Evolutionary conservation across 768 basidiomycete genomes (phyloP), one percentile per base, ranked within the genome.

Genomic region (Suillus luteus): DNA sequence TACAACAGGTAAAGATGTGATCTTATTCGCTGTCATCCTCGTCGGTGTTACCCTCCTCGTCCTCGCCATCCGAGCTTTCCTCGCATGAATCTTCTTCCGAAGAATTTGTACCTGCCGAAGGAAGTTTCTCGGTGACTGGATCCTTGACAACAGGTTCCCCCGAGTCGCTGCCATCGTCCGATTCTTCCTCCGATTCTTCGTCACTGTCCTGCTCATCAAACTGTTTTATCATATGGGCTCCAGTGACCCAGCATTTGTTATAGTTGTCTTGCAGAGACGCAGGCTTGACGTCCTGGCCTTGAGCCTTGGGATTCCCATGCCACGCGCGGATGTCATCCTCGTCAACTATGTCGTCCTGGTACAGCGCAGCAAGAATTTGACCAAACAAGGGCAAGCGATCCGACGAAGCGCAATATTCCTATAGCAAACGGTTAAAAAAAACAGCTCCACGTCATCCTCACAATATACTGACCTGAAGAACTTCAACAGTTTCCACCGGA

Each of bases 261-360:
- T 90, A 71, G 68, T 87, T 89, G 61, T 88, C 89, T 38, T 74
- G 71, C 43, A 79, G 70, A 24, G 69, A 65, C 5, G 78, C 79
- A 14, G 76, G 65, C 59, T 79, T 80, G 27, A 79, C 67, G 9
- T 79, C 84, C 59, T 79, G 80, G 38, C 83, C 91, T 71, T 81
- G 82, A 35, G 87, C 85, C 55, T 71, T 77, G 27, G 85, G 82
- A 58, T 78, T 81, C 60, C 74, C 79, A 75, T 95, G 89, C 96
- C 96, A 99, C 57, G 79, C 81, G n/a, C 92, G 86, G 67, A 98
- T 90, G 67, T 94, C 90, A 59, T 93, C 91, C 70, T 95, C 95
- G 57, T 92, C 92, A 2, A 97, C 88, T 52, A 97, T 85, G 73
- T 99, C 96, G n/a, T 84, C 83, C 71, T 96, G 92, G 75, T 98